Base-by-base conservation (phyloP, 768 basidiomycete genomes). In the Leccinum boreale region DNA sequence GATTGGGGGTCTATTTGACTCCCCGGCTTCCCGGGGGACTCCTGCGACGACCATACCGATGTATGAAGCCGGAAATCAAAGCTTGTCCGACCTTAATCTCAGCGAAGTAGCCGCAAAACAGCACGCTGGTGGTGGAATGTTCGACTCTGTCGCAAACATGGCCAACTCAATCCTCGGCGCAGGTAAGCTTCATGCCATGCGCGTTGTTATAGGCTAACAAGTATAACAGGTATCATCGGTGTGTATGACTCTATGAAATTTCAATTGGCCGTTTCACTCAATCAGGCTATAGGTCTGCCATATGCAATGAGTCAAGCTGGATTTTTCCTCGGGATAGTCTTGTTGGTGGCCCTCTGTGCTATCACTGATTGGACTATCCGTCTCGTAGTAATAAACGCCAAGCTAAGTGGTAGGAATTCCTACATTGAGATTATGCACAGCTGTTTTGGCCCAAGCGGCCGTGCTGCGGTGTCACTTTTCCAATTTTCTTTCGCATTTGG, bases 281-380 rank as follows among this genome's bases (percentile, higher is more conserved):
- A 24, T 49, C 21, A 46, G 31, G 56, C 45, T 24, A 55, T 56
- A 93, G 94, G 95, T 50, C 76, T 99, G 11, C 97, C 97, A 2
- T 98, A 98, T 69, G 95, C 97, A 36, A 75, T 98, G 52, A 85
- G 88, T 62, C 92, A 96, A 78, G 95, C 97, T 31, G 97, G 97
- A 2, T 94, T 99, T 75, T 81, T 97, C 64, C 84, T 84, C 1
- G 97, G 97, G 12, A 74, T 97, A 21, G 26, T 89, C n/a, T 81
- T 99, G 2, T 81, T 99, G 24, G 77, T 94, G 28, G 71, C 86
- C 0, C 77, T 99, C 10, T 95, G 90, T 52, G 80, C 73, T 19
- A 82, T 97, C 42, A 98, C 97, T n/a, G 91, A 92, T 73, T 97
- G 95, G 95, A 99, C 97, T 3, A 97, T 99, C 55, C 87, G 94